A percentile compares a stretch with the other conserved stretches of the same genome.
Conservation (phyloP, 345 rosid species). For the Bruguiera sexangula region DNA sequence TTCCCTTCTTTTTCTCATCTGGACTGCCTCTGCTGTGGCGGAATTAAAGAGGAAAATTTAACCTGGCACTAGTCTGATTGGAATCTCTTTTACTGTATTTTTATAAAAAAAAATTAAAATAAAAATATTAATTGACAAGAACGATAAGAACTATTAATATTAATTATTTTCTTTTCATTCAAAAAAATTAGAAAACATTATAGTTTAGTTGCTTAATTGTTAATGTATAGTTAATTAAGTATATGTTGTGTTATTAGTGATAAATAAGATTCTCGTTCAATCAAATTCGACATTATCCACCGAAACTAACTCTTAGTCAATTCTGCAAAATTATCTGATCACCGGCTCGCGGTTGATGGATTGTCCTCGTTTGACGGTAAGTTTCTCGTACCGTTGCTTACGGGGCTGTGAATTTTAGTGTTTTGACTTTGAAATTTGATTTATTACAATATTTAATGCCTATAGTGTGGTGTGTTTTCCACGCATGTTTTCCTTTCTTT, state of each 20-base stretch:
- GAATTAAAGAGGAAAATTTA: neutral
- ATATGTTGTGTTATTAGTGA: neutral
- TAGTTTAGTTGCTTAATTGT: neutral
- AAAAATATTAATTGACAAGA: no score
- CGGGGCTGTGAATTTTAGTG: conserved; percentile 14
- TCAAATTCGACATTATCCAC: conserved; percentile 11
- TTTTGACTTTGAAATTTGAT: neutral
- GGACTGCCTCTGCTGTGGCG: neutral
- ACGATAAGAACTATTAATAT: no score
- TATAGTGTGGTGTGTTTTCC: neutral
- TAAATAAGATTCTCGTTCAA: conserved; percentile 3
- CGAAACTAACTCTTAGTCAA: neutral
- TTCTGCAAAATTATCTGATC: no score
- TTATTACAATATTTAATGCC: neutral
- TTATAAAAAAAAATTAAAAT: no score
- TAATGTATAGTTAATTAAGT: neutral
- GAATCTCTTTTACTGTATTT: no score
- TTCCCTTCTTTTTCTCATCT: neutral
- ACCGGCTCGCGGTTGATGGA: no score
- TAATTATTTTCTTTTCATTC: no score
- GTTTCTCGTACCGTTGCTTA: neutral
- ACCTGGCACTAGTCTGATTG: no score
- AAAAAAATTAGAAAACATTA: neutral
- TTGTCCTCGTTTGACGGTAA: no score
- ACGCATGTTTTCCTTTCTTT: no score